Percentiles rank a stretch among this genome's conserved stretches.
These are phyloP conservation scores for Vigna radiata DNA, from an alignment of 306 rosid species.

Conservation along the genomic window DNA sequence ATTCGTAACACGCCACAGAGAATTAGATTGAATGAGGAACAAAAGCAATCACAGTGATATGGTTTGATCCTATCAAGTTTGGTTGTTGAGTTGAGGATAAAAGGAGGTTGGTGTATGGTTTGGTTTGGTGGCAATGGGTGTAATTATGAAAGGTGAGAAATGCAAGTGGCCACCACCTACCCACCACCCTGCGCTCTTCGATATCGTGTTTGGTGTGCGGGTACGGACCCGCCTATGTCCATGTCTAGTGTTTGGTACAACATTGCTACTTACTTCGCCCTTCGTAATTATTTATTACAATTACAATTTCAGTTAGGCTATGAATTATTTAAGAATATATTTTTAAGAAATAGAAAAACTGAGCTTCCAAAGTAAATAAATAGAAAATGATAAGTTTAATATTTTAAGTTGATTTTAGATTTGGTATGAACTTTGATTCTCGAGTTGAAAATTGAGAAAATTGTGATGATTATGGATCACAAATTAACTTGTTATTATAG, in stretches of 20 bases:
- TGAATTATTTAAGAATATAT: too few relatives aligned
- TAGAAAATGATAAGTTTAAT: too few relatives aligned
- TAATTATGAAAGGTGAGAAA: neutral
- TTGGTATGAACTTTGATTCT: too few relatives aligned
- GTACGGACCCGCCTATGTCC: neutral
- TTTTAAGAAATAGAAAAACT: too few relatives aligned
- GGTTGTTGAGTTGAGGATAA: slow-evolving; percentile 38
- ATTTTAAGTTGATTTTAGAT: too few relatives aligned
- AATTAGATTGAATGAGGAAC: neutral
- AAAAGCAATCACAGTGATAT: slow-evolving; percentile 2
- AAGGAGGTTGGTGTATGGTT: neutral
- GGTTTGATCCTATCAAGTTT: neutral
- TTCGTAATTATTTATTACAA: too few relatives aligned
- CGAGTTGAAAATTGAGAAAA: too few relatives aligned
- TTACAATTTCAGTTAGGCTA: too few relatives aligned
- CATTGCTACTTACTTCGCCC: too few relatives aligned
- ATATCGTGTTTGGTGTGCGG: slow-evolving; percentile 13
- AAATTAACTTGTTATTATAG: too few relatives aligned
- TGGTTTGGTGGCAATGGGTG: slow-evolving; percentile 39
- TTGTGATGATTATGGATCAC: too few relatives aligned
- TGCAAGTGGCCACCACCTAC: slow-evolving; percentile 29
- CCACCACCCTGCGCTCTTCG: slow-evolving; percentile 7
- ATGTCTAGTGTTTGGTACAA: neutral
- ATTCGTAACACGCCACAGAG: neutral
- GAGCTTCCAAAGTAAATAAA: too few relatives aligned